Evolutionary conservation across 2,329 filamentous ascomycete species (phyloP).

Genomic region (Malbranchea zuffiana): DNA sequence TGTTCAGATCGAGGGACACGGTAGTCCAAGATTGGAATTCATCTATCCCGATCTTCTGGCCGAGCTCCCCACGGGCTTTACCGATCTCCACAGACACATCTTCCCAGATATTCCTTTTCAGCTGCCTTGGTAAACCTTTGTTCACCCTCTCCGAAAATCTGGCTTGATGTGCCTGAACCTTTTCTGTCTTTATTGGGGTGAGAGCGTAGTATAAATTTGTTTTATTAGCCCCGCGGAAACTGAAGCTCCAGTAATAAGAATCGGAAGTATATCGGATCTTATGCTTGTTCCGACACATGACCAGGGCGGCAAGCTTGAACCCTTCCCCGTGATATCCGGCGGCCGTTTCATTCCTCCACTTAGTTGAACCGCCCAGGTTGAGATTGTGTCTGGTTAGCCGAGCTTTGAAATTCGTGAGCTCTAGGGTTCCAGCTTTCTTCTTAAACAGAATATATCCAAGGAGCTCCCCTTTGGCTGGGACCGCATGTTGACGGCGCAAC

Average conservation of each 20-base stretch:
- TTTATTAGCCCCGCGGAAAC: constrained; percentile 5
- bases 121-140: neutral
- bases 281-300: constrained; percentile 18
- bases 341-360: constrained; percentile 10
- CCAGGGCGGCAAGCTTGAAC: constrained; percentile 21
- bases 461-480: neutral
- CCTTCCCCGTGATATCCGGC: constrained; percentile 22
- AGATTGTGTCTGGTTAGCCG: constrained; percentile 13
- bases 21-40: constrained; percentile 14
- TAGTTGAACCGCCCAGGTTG: constrained; percentile 10
- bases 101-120: constrained; percentile 13
- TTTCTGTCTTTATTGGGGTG: constrained; percentile 3
- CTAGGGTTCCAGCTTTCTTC: constrained; percentile 13
- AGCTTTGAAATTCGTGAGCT: constrained; percentile 20
- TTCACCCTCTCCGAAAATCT: constrained; percentile 3
- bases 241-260: constrained; percentile 18
- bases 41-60: neutral
- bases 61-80: constrained; percentile 1
- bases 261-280: constrained; percentile 15
- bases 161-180: neutral
- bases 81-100: constrained; percentile 13
- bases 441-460: constrained; percentile 19
- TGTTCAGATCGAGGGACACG: constrained; percentile 13
- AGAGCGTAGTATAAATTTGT: constrained; percentile 1
- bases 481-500: neutral